A percentile compares a stretch with the other conserved stretches of the same genome.
Evolutionary conservation across 1,284 basidiomycete species (phyloP).

Genomic region (Sporisorium iseilematis-ciliati): DNA sequence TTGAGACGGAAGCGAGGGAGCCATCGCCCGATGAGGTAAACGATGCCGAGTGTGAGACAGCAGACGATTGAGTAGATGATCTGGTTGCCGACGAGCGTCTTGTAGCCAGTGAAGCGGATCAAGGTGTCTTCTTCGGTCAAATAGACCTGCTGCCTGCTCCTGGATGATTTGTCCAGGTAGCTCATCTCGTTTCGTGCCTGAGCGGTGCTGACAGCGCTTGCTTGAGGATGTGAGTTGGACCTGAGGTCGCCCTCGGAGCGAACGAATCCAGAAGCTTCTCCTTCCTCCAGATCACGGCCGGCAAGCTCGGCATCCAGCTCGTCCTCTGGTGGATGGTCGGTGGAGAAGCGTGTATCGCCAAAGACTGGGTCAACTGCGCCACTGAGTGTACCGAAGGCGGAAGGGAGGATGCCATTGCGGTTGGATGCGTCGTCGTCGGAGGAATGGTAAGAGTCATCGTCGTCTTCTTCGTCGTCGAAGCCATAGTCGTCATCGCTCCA

Average conservation of each 20-base stretch:
- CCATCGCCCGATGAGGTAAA: constrained; percentile 91
- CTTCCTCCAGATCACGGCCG: constrained; percentile 37
- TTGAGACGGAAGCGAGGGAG: constrained; percentile 89
- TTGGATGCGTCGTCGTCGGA: constrained; percentile 55
- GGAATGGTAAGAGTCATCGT: constrained; percentile 42
- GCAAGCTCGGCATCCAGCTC: constrained; percentile 62
- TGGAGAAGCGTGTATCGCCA: constrained; percentile 59
- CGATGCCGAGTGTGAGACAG: constrained; percentile 79
- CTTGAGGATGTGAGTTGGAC: constrained; percentile 6
- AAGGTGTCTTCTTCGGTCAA: constrained; percentile 91
- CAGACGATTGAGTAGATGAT: constrained; percentile 81
- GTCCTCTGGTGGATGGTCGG: constrained; percentile 59
- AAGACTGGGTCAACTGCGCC: constrained; percentile 65
- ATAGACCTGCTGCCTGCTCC: constrained; percentile 81
- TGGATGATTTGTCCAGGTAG: constrained; percentile 64
- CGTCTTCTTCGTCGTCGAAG: constrained; percentile 51
- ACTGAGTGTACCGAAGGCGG: constrained; percentile 62
- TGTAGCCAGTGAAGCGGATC: constrained; percentile 90
- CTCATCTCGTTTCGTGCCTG: constrained; percentile 37
- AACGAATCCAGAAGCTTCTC: constrained; percentile 44
- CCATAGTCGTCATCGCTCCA: constrained; percentile 59
- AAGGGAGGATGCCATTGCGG: constrained; percentile 60
- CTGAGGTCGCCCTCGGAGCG: constrained; percentile 37
- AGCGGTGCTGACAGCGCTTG: constrained; percentile 4
- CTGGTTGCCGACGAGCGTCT: constrained; percentile 77